These are phyloP conservation scores for Rhynchospora tenuis DNA, from an alignment of 176 grass and related monocot species.

Conservation along the genomic window DNA sequence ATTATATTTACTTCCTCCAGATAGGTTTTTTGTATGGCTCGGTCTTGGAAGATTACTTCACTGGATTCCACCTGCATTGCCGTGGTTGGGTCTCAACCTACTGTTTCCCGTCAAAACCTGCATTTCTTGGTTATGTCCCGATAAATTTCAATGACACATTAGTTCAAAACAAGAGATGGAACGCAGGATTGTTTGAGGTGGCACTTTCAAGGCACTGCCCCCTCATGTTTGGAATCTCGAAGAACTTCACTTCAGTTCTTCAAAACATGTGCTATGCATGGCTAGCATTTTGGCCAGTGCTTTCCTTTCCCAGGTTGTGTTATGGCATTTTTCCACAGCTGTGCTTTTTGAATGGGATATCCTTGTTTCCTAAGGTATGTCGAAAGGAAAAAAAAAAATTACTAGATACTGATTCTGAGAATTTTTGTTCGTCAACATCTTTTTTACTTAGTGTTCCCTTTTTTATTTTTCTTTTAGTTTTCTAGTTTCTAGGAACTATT, in stretches of 20 bases:
- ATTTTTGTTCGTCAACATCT: not conserved
- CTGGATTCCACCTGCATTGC: slow-evolving; percentile 54
- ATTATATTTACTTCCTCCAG: slow-evolving; percentile 4
- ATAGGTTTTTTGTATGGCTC: slow-evolving; percentile 58
- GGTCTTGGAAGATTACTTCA: slow-evolving; percentile 63
- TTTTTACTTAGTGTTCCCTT: not conserved
- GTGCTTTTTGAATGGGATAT: slow-evolving; percentile 27
- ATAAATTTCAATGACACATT: slow-evolving; percentile 54
- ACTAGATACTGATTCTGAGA: not conserved
- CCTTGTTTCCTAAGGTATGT: slow-evolving; percentile 37
- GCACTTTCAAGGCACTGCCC: slow-evolving; percentile 45
- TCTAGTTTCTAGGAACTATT: not conserved
- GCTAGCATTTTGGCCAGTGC: slow-evolving; percentile 23
- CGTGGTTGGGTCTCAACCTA: slow-evolving; percentile 57
- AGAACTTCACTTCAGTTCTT: slow-evolving; percentile 24
- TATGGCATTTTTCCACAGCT: slow-evolving; percentile 51
- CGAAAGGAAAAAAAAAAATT: not conserved
- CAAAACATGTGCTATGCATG: slow-evolving; percentile 38
- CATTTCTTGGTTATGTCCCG: slow-evolving; percentile 52
- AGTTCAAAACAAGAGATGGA: slow-evolving; percentile 63
- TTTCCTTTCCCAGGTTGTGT: slow-evolving; percentile 38
- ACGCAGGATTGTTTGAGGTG: slow-evolving; percentile 43
- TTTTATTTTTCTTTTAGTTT: not conserved
- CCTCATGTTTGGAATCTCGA: slow-evolving; percentile 23
- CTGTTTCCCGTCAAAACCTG: slow-evolving; percentile 30